phyloP scores from a whole-genome alignment of 768 basidiomycete genomes.

The Royoungia palumana region DNA sequence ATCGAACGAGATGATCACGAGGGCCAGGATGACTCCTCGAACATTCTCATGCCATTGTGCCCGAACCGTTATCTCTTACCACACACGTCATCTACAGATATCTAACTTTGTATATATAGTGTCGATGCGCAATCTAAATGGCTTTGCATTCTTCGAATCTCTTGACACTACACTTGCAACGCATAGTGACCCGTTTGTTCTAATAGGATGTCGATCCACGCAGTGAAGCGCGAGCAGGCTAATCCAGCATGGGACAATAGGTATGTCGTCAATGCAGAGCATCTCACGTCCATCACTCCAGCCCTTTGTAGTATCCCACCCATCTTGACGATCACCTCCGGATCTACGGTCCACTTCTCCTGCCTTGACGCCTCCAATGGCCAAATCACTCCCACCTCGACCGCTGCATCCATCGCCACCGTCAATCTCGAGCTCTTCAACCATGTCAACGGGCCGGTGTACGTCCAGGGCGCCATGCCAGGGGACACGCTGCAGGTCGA shows the following conservation, averaged over 20 bases:
- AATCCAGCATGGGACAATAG: conserved; percentile 63
- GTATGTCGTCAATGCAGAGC: conserved; percentile 26
- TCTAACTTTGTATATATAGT: conserved; percentile 9
- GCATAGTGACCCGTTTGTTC: too few relatives aligned
- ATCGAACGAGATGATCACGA: neutral
- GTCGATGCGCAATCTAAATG: conserved; percentile 9
- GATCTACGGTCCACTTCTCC: conserved; percentile 53
- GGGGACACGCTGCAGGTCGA: conserved; percentile 63
- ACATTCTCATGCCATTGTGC: neutral
- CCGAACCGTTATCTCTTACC: neutral
- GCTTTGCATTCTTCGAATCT: neutral
- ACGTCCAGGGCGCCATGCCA: conserved; percentile 46
- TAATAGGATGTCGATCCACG: conserved; percentile 46
- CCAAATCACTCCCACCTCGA: conserved; percentile 47
- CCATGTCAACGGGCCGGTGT: conserved; percentile 61
- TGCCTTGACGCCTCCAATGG: conserved; percentile 65
- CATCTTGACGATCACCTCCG: conserved; percentile 46
- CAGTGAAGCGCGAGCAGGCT: conserved; percentile 47
- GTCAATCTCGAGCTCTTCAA: conserved; percentile 48
- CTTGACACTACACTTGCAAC: neutral
- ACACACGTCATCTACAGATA: conserved; percentile 1
- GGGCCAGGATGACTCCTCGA: neutral
- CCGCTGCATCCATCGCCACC: conserved; percentile 32
- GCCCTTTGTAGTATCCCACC: conserved; percentile 45
- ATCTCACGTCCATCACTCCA: neutral